Evolutionary conservation across 768 basidiomycete species (phyloP).

Genomic region (Phlegmacium glaucopus): DNA sequence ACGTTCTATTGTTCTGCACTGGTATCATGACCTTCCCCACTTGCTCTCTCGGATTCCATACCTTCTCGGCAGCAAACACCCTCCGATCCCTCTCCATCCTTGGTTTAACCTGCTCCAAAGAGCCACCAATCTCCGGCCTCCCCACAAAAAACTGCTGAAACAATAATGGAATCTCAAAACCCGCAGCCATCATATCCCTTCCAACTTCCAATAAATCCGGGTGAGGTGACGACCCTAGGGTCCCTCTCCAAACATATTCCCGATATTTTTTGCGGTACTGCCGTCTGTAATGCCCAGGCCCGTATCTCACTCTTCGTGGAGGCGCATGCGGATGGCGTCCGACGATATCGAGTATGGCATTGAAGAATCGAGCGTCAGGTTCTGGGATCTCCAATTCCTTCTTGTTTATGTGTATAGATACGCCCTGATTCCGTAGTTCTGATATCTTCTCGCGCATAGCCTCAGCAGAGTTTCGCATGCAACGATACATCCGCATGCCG

Average conservation of each 20-base stretch:
- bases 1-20: too few species aligned
- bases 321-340: slow-evolving; percentile 12
- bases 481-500: slow-evolving; percentile 4
- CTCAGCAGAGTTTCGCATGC: neutral
- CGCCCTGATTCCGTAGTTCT: slow-evolving; percentile 2
- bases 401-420: slow-evolving; percentile 5
- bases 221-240: neutral
- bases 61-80: neutral
- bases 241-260: slow-evolving; percentile 1
- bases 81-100: neutral
- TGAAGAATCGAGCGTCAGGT: slow-evolving; percentile 69
- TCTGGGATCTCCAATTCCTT: slow-evolving; percentile 29
- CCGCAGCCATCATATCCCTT: slow-evolving; percentile 13
- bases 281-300: neutral
- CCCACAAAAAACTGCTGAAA: slow-evolving; percentile 16
- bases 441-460: slow-evolving; percentile 9
- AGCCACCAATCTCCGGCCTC: neutral
- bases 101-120: neutral
- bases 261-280: neutral
- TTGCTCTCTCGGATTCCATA: neutral
- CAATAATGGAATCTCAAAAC: slow-evolving; percentile 15
- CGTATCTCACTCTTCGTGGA: slow-evolving; percentile 1
- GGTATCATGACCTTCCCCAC: neutral
- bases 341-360: slow-evolving; percentile 51
- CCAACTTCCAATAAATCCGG: slow-evolving; percentile 10